These are phyloP conservation scores for Aspergillus aculeatinus DNA, from an alignment of 2,329 filamentous ascomycete species.

Conservation along the genomic window DNA sequence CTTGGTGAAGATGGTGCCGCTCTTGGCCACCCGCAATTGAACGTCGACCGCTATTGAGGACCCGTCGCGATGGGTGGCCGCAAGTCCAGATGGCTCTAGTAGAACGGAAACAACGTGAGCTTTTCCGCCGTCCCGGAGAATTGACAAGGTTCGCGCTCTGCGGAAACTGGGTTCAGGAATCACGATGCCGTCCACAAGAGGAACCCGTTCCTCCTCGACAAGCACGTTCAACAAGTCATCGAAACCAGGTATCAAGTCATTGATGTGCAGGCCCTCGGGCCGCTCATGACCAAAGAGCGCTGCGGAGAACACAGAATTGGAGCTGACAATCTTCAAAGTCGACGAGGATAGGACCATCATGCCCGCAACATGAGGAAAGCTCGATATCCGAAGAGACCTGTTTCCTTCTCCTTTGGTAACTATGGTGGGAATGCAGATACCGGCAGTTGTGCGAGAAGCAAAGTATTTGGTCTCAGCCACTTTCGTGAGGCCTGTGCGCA, in stretches of 20 bases:
- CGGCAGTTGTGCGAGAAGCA: conserved; percentile 74
- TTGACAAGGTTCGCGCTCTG: conserved; percentile 78
- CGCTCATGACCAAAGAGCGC: conserved; percentile 87
- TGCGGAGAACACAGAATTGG: conserved; percentile 90
- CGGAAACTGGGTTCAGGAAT: conserved; percentile 95
- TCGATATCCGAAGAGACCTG: conserved; percentile 78
- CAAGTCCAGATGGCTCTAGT: conserved; percentile 77
- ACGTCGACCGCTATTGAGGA: conserved; percentile 91
- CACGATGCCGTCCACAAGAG: conserved; percentile 88
- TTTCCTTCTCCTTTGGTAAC: conserved; percentile 70
- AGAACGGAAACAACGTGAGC: conserved; percentile 77
- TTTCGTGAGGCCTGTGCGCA: conserved; percentile 72
- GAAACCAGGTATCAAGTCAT: conserved; percentile 79
- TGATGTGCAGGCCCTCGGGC: conserved; percentile 77
- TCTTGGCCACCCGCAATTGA: conserved; percentile 94
- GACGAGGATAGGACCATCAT: conserved; percentile 88
- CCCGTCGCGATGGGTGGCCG: conserved; percentile 85
- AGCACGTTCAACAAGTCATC: conserved; percentile 78
- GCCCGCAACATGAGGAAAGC: conserved; percentile 94
- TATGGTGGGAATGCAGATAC: conserved; percentile 79
- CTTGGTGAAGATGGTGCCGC: conserved; percentile 65
- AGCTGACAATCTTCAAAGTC: conserved; percentile 78
- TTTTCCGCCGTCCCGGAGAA: conserved; percentile 72
- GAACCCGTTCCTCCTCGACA: conserved; percentile 80
- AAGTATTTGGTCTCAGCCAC: conserved; percentile 74